Evolutionary conservation across 2,329 filamentous ascomycete genomes (phyloP).

Genomic region (Cercospora sp.): DNA sequence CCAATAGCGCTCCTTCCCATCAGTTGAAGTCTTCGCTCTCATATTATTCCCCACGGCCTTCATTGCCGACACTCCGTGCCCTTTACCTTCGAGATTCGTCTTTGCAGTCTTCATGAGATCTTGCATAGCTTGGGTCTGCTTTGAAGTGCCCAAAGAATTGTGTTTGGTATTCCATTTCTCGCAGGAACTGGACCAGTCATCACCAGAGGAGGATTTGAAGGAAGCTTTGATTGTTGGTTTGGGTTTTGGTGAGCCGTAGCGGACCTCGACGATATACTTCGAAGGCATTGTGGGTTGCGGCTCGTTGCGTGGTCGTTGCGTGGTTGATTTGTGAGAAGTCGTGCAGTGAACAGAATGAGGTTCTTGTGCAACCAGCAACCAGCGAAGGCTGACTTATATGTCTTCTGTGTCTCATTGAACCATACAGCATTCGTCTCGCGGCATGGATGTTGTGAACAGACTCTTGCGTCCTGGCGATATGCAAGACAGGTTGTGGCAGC

Average conservation of each 20-base stretch:
- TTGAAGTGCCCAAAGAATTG: background rate
- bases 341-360: background rate
- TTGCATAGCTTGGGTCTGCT: background rate
- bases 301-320: background rate
- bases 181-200: background rate
- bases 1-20: background rate
- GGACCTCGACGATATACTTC: background rate
- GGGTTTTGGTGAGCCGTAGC: background rate
- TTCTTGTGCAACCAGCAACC: background rate
- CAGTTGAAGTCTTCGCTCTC: background rate
- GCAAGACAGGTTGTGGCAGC: background rate
- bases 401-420: background rate
- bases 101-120: slow-evolving; percentile 1
- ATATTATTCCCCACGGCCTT: background rate
- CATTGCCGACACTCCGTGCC: background rate
- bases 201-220: background rate
- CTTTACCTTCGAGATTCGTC: slow-evolving; percentile 1
- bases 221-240: background rate
- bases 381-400: background rate
- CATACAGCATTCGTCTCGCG: background rate
- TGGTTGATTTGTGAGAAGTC: background rate
- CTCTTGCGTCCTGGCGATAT: background rate
- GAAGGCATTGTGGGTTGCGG: background rate
- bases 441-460: background rate
- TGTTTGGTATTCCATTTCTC: slow-evolving; percentile 1